phyloP scores from a whole-genome alignment of 1,284 basidiomycete genomes.

The Tranzscheliella williamsii region DNA sequence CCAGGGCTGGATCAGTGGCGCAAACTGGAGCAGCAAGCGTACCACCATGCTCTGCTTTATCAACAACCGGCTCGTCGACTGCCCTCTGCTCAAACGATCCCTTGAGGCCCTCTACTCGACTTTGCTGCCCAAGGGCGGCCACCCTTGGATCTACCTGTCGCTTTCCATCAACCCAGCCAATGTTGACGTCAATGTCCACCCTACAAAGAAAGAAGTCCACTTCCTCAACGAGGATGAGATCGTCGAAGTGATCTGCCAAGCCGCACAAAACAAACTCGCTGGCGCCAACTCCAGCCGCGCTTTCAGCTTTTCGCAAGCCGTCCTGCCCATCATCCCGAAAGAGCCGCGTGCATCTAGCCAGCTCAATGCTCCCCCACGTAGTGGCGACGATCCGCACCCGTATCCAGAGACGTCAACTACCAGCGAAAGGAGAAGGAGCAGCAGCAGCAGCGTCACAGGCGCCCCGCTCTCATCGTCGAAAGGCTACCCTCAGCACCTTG shows the following conservation, averaged over 20 bases:
- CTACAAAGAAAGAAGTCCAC: constrained; percentile 94
- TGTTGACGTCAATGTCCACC: constrained; percentile 97
- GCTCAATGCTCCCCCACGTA: no score
- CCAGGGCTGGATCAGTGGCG: constrained; percentile 78
- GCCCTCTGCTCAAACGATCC: constrained; percentile 79
- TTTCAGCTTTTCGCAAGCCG: constrained; percentile 39
- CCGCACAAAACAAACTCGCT: constrained; percentile 30
- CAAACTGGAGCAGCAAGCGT: constrained; percentile 87
- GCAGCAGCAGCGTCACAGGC: constrained; percentile 12
- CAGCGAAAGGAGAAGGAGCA: constrained; percentile 5
- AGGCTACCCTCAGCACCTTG: constrained; percentile 78
- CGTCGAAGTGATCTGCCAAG: constrained; percentile 72
- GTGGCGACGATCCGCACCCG: no score
- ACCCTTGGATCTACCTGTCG: constrained; percentile 89
- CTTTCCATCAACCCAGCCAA: constrained; percentile 81
- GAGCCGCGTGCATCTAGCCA: no score
- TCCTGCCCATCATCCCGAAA: constrained; percentile 18
- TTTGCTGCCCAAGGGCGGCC: constrained; percentile 86
- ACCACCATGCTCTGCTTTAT: constrained; percentile 89
- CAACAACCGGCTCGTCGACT: constrained; percentile 94
- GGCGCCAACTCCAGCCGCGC: constrained; percentile 53
- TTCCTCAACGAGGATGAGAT: constrained; percentile 92
- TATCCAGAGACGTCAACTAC: constrained; percentile 2
- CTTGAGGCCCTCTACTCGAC: constrained; percentile 83
- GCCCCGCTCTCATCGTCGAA: constrained; percentile 11